A percentile compares a stretch with the other conserved stretches of the same genome.
phyloP scores from a whole-genome alignment of 2,329 filamentous ascomycete genomes.

The Laburnicola sp. region DNA sequence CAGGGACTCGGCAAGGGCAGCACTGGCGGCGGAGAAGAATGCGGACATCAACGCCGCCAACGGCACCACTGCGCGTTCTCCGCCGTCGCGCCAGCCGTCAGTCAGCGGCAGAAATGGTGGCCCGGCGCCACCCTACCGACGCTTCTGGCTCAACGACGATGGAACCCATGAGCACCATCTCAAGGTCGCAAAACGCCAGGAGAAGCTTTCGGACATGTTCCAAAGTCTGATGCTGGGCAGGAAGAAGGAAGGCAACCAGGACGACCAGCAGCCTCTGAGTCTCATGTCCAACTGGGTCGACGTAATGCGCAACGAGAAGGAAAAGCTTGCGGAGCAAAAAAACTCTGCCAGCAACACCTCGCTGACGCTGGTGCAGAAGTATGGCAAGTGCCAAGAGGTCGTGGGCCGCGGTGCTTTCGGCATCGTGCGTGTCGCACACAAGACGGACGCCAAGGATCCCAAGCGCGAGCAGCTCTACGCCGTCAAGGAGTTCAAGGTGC shows the following conservation, averaged over 20 bases:
- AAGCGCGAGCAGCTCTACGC: conserved; percentile 88
- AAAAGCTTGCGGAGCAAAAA: conserved; percentile 72
- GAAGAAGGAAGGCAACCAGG: conserved; percentile 71
- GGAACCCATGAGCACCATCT: conserved; percentile 85
- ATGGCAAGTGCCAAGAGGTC: conserved; percentile 97
- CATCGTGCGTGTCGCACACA: conserved; percentile 96
- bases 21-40: conserved; percentile 27
- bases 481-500: conserved; percentile 99
- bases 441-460: conserved; percentile 77
- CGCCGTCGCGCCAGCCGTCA: conserved; percentile 37
- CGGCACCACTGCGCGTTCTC: conserved; percentile 30
- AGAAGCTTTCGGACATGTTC: conserved; percentile 92
- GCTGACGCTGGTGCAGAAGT: conserved; percentile 87
- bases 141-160: conserved; percentile 63
- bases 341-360: conserved; percentile 76
- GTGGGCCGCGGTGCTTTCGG: conserved; percentile 96
- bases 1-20: conserved; percentile 30
- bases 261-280: conserved; percentile 76
- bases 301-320: conserved; percentile 85
- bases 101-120: conserved; percentile 33
- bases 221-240: conserved; percentile 79
- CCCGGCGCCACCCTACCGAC: conserved; percentile 34
- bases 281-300: conserved; percentile 96
- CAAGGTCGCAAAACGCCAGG: conserved; percentile 86
- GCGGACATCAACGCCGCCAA: conserved; percentile 31